These are phyloP conservation scores for Rickenella mellea DNA, from an alignment of 768 basidiomycete genomes.

Conservation along the genomic window DNA sequence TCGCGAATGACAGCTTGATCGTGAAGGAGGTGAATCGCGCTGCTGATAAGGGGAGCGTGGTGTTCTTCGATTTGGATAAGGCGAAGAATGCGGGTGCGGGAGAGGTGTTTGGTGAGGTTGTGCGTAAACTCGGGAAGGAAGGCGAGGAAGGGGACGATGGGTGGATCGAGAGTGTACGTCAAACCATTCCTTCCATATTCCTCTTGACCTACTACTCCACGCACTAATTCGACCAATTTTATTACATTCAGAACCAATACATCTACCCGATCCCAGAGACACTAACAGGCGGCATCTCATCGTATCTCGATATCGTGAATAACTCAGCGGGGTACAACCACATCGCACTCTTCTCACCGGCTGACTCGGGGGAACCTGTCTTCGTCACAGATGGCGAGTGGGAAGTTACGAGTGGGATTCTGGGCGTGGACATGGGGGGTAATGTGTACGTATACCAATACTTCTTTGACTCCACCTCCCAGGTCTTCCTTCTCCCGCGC, in stretches of 20 bases:
- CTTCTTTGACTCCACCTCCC: background rate
- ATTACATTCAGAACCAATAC: constrained; percentile 45
- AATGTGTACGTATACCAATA: constrained; percentile 49
- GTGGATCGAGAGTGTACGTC: constrained; percentile 83
- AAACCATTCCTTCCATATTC: constrained; percentile 2
- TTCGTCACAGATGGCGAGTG: constrained; percentile 85
- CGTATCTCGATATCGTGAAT: constrained; percentile 89
- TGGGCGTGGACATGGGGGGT: constrained; percentile 58
- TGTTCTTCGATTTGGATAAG: constrained; percentile 54
- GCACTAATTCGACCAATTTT: too few relatives aligned
- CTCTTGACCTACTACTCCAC: constrained; percentile 7
- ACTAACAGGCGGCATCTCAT: constrained; percentile 28
- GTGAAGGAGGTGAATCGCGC: constrained; percentile 84
- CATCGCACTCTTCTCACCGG: constrained; percentile 83
- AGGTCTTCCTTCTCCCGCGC: background rate
- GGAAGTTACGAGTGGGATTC: constrained; percentile 78
- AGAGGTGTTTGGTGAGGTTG: constrained; percentile 38
- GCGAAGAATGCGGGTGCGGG: constrained; percentile 10
- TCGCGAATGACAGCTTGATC: constrained; percentile 62
- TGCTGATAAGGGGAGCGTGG: constrained; percentile 70
- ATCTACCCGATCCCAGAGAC: constrained; percentile 46
- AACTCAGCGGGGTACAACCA: constrained; percentile 79
- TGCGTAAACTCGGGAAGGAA: constrained; percentile 67
- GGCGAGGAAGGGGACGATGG: constrained; percentile 89
- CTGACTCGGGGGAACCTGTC: constrained; percentile 53